phyloP scores from a whole-genome alignment of 441 rosid genomes.

The Populus hybrid region DNA sequence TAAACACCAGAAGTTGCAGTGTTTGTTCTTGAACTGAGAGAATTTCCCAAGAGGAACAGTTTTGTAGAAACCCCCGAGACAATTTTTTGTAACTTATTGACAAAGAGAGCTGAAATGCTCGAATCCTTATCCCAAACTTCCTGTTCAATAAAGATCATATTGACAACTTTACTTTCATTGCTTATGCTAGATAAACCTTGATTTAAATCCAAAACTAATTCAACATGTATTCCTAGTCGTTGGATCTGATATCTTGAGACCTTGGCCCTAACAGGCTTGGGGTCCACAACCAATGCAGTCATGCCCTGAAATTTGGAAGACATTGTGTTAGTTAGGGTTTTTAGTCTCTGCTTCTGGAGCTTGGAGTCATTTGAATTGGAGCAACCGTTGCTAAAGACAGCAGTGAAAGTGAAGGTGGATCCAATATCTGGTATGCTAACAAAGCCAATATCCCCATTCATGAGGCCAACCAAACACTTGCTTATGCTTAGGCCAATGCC shows the following conservation, averaged over 20 bases:
- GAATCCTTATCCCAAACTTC: slow-evolving; percentile 74
- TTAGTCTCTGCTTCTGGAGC: slow-evolving; percentile 47
- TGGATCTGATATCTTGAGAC: slow-evolving; percentile 78
- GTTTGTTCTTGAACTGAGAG: slow-evolving; percentile 35
- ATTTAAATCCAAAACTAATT: slow-evolving; percentile 50
- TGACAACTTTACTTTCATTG: slow-evolving; percentile 29
- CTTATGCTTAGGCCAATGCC: slow-evolving; percentile 97
- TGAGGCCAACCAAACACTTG: too few species aligned
- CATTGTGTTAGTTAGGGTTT: slow-evolving; percentile 31
- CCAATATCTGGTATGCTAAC: slow-evolving; percentile 70
- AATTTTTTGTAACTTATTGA: slow-evolving; percentile 29
- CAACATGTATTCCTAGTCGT: slow-evolving; percentile 69
- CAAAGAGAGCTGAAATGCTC: slow-evolving; percentile 35
- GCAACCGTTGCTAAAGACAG: slow-evolving; percentile 53
- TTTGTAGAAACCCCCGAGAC: slow-evolving; percentile 34
- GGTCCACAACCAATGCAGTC: slow-evolving; percentile 70
- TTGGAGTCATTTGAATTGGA: slow-evolving; percentile 39
- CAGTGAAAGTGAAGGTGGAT: slow-evolving; percentile 89
- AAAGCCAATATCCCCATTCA: slow-evolving; percentile 85
- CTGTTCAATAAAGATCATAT: slow-evolving; percentile 75
- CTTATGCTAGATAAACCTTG: slow-evolving; percentile 40
- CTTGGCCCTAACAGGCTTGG: slow-evolving; percentile 62
- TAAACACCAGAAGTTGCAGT: slow-evolving; percentile 27
- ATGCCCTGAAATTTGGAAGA: slow-evolving; percentile 60
- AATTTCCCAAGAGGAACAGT: slow-evolving; percentile 60